Percentiles rank a stretch among this genome's conserved stretches.
Conservation (phyloP, 2,329 filamentous ascomycete species). For the Geosmithia flava region DNA sequence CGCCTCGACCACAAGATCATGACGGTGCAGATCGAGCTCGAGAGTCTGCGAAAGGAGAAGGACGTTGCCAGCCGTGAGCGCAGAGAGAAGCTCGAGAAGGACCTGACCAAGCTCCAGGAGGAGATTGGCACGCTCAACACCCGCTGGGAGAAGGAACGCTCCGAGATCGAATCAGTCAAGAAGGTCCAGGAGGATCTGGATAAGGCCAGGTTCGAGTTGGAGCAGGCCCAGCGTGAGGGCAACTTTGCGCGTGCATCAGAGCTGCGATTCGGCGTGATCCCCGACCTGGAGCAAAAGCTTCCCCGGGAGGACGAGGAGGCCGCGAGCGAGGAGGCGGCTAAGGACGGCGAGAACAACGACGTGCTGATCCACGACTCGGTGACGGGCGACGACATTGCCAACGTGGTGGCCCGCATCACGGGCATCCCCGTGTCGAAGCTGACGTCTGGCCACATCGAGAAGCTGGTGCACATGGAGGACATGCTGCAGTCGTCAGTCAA, state of each 20-base stretch:
- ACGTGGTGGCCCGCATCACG: constrained; percentile 80
- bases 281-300: constrained; percentile 64
- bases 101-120: constrained; percentile 63
- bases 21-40: constrained; percentile 93
- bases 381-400: constrained; percentile 88
- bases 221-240: constrained; percentile 75
- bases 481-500: constrained; percentile 71
- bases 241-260: constrained; percentile 89
- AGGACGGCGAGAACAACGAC: constrained; percentile 21
- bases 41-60: constrained; percentile 87
- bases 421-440: constrained; percentile 89
- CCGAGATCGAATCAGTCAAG: constrained; percentile 79
- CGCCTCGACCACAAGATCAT: constrained; percentile 88
- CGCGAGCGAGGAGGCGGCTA: constrained; percentile 15
- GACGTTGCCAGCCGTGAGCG: constrained; percentile 83
- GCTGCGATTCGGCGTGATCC: constrained; percentile 79
- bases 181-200: constrained; percentile 82
- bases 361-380: constrained; percentile 84
- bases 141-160: constrained; percentile 82
- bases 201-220: constrained; percentile 70
- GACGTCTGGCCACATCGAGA: constrained; percentile 87
- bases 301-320: constrained; percentile 56
- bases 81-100: constrained; percentile 70
- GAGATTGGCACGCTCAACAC: constrained; percentile 64
- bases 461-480: constrained; percentile 92